These are phyloP conservation scores for Brassica juncea DNA, from an alignment of 345 rosid genomes.

Conservation along the genomic window DNA sequence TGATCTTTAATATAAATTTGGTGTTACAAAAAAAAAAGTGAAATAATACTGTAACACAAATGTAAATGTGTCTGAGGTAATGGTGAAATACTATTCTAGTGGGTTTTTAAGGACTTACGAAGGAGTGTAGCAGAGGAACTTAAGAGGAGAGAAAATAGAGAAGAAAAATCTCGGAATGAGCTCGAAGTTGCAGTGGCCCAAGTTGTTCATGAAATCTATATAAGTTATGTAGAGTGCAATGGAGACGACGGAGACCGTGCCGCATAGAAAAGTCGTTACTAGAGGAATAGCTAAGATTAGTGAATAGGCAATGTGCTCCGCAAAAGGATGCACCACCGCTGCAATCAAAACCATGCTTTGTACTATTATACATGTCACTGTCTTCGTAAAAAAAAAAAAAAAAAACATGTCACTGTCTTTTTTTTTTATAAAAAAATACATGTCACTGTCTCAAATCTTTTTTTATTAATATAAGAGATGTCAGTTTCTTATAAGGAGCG, in stretches of 20 bases:
- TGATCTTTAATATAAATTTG: too few species aligned
- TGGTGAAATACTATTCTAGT: background rate
- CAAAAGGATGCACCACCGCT: slow-evolving; percentile 90
- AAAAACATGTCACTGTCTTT: background rate
- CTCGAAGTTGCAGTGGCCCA: slow-evolving; percentile 95
- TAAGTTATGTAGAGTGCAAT: slow-evolving; percentile 43
- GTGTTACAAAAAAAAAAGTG: too few species aligned
- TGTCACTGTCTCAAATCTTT: background rate
- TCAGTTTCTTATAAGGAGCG: background rate
- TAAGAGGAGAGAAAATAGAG: slow-evolving; percentile 64
- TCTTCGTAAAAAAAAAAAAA: too few species aligned
- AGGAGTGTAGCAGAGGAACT: slow-evolving; percentile 68
- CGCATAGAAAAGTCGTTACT: slow-evolving; percentile 10
- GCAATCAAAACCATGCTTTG: slow-evolving; percentile 24
- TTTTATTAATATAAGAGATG: background rate
- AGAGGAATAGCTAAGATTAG: slow-evolving; percentile 54
- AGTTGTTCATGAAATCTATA: slow-evolving; percentile 75
- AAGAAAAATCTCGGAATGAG: slow-evolving; percentile 59
- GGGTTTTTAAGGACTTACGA: slow-evolving; percentile 26
- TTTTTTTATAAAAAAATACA: background rate
- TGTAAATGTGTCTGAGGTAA: background rate
- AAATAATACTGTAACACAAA: background rate
- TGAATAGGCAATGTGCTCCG: slow-evolving; percentile 60
- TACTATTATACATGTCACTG: background rate
- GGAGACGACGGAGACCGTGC: slow-evolving; percentile 44